A percentile compares a stretch with the other conserved stretches of the same genome.
phyloP scores from a whole-genome alignment of 2,329 filamentous ascomycete genomes.

The Byssoonygena ceratinophila region DNA sequence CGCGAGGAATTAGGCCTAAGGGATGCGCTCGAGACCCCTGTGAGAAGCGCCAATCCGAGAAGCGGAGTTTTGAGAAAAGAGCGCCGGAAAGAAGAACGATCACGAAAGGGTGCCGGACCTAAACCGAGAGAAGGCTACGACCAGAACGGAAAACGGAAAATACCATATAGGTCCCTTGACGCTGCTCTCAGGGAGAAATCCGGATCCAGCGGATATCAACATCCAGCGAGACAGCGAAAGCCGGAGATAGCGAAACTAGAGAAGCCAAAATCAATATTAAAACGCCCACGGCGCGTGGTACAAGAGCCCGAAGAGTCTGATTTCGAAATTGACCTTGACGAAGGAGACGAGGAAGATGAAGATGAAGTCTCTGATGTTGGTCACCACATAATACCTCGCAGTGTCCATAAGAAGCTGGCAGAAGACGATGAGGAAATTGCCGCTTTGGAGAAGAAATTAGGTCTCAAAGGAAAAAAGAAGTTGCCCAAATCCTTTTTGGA shows the following conservation, averaged over 20 bases:
- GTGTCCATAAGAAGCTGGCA: constrained; percentile 54
- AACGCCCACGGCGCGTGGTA: constrained; percentile 23
- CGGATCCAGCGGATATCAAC: constrained; percentile 14
- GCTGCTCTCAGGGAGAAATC: neutral
- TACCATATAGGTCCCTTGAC: neutral
- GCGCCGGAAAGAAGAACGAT: constrained; percentile 55
- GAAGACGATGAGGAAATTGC: constrained; percentile 84
- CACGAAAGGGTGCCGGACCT: constrained; percentile 47
- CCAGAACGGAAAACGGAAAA: neutral
- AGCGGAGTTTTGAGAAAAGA: constrained; percentile 46
- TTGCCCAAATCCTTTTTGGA: constrained; percentile 63
- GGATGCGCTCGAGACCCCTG: constrained; percentile 24
- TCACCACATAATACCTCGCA: constrained; percentile 24
- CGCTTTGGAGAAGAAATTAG: constrained; percentile 74
- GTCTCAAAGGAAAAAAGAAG: constrained; percentile 61
- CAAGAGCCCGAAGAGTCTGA: constrained; percentile 22
- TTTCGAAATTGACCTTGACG: constrained; percentile 16
- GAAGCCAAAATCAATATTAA: constrained; percentile 29
- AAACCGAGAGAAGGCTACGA: constrained; percentile 10
- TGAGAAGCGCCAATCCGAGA: constrained; percentile 19
- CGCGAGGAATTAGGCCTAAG: constrained; percentile 33
- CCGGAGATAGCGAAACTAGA: constrained; percentile 15
- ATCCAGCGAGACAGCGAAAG: constrained; percentile 13
- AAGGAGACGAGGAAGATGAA: constrained; percentile 20
- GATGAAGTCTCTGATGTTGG: constrained; percentile 26